phyloP scores from a whole-genome alignment of 2,329 filamentous ascomycete genomes.

The Monilinia fructicola region DNA sequence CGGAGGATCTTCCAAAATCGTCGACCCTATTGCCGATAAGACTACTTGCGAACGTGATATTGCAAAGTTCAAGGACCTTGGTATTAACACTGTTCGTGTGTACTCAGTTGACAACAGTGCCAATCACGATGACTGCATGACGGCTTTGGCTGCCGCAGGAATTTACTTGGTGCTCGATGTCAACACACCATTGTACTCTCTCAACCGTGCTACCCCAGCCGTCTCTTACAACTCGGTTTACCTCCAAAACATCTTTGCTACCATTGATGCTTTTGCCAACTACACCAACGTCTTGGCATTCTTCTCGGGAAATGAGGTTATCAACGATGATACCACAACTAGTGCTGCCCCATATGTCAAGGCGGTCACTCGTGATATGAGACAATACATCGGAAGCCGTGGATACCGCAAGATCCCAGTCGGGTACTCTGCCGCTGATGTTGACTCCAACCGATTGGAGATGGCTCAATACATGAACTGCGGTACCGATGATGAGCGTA shows the following conservation, averaged over 20 bases:
- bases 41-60: conserved; percentile 64
- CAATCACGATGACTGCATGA: conserved; percentile 70
- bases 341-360: conserved; percentile 56
- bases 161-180: conserved; percentile 74
- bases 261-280: conserved; percentile 64
- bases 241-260: conserved; percentile 69
- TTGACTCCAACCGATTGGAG: conserved; percentile 65
- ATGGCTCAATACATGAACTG: conserved; percentile 75
- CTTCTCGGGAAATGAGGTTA: conserved; percentile 61
- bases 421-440: conserved; percentile 64
- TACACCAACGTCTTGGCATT: conserved; percentile 68
- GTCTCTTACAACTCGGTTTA: conserved; percentile 68
- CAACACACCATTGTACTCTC: conserved; percentile 70
- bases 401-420: conserved; percentile 54
- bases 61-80: conserved; percentile 64
- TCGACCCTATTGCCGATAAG: conserved; percentile 63
- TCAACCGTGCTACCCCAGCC: conserved; percentile 61
- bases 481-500: conserved; percentile 62
- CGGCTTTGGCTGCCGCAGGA: conserved; percentile 62
- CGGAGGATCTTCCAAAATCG: conserved; percentile 58
- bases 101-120: conserved; percentile 72
- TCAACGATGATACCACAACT: conserved; percentile 54
- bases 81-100: conserved; percentile 70
- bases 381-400: conserved; percentile 51
- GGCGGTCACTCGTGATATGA: conserved; percentile 58